Percentiles rank a stretch among this genome's conserved stretches.
These are phyloP conservation scores for Ophiostoma australiae DNA, from an alignment of 2,329 filamentous ascomycete species.

Conservation along the genomic window DNA sequence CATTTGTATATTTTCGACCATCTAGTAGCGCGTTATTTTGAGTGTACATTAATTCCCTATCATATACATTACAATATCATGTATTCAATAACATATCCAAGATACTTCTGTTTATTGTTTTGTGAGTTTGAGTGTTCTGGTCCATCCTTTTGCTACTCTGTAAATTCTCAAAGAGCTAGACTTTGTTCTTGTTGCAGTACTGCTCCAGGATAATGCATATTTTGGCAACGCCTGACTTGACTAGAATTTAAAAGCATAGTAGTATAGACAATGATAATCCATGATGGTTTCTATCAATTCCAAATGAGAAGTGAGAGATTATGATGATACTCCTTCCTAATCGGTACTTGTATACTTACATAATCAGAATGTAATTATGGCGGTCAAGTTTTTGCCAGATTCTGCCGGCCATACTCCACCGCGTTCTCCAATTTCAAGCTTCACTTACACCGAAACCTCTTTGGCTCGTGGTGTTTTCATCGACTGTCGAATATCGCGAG, in stretches of 20 bases:
- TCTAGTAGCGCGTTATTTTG: background rate
- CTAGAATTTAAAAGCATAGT: too few relatives aligned
- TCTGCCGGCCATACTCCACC: slow-evolving; percentile 18
- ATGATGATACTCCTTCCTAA: background rate
- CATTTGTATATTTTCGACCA: background rate
- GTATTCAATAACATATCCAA: too few relatives aligned
- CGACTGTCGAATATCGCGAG: background rate
- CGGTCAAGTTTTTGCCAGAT: slow-evolving; percentile 15
- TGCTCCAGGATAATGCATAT: too few relatives aligned
- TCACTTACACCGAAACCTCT: background rate
- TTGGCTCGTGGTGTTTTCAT: background rate
- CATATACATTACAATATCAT: background rate
- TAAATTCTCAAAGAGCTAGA: background rate
- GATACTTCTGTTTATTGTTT: too few relatives aligned
- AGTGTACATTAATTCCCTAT: background rate
- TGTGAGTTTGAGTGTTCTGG: background rate
- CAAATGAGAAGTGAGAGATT: background rate
- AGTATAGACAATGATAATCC: background rate
- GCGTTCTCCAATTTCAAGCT: background rate
- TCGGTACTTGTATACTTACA: background rate
- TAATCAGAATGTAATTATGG: background rate
- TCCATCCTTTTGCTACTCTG: background rate
- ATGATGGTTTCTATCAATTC: background rate
- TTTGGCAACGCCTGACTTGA: too few relatives aligned
- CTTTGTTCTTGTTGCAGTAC: too few relatives aligned